Conservation (phyloP, 176 grass and related monocot genomes). For the Urochloa ruziziensis region DNA sequence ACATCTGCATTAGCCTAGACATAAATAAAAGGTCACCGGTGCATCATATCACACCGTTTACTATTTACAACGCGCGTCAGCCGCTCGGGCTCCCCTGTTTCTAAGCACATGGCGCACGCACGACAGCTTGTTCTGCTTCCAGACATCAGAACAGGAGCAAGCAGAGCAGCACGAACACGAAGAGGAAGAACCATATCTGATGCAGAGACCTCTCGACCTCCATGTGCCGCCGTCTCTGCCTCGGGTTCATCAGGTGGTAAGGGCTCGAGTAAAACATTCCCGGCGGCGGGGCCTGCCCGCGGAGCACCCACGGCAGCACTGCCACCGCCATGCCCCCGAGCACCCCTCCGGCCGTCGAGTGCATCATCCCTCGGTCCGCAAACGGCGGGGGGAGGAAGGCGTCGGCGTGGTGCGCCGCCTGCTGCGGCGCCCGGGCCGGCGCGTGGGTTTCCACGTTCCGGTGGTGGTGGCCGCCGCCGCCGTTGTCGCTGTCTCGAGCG, state of each 20-base stretch:
- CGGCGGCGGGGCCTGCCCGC: conserved; percentile 25
- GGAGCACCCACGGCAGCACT: conserved; percentile 51
- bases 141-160: conserved; percentile 80
- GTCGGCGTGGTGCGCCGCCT: not conserved
- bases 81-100: not conserved
- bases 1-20: not conserved
- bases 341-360: conserved; percentile 52
- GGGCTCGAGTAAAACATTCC: conserved; percentile 33
- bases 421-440: not conserved
- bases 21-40: not conserved
- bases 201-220: conserved; percentile 73
- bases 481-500: not conserved
- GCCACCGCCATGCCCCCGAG: conserved; percentile 56
- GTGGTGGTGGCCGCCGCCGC: not conserved
- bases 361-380: conserved; percentile 20
- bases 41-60: not conserved
- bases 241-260: conserved; percentile 51
- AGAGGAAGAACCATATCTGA: conserved; percentile 79
- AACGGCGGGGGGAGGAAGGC: not conserved
- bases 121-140: not conserved
- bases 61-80: conserved; percentile 7
- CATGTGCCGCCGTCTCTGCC: conserved; percentile 56
- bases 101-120: not conserved
- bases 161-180: conserved; percentile 57
- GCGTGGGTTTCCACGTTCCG: not conserved